Base-by-base conservation (phyloP, 768 basidiomycete species). In the Termitomyces heimii region DNA sequence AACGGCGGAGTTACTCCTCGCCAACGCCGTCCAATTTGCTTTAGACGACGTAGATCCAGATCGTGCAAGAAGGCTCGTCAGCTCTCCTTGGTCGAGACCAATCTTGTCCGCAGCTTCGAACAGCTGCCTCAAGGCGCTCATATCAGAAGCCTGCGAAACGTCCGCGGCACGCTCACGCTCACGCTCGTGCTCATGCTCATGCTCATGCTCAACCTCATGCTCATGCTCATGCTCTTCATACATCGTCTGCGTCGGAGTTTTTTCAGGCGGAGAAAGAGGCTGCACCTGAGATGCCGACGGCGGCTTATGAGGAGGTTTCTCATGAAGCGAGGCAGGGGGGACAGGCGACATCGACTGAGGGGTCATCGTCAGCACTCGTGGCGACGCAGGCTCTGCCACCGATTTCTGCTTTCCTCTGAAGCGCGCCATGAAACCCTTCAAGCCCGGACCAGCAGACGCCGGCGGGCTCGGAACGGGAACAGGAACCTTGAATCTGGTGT, bases 401-500 rank as follows among this genome's bases (percentile, higher is more conserved):
- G 75, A 67, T 54, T 75, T 75, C 58, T 77, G 79, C 60, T 78
- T 80, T 34, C 72, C 70, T 37, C 88, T 80, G 67, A 92, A 89
- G 31, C 88, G 83, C 29, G 89, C 82, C 82, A 93, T 91, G 69
- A 93, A 86, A 14, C 89, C 86, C 68, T 83, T 89, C 26, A 92
- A 65, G 22, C 89, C 86, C 34, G 90, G 90, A 20, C 84, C 78
- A 28, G 87, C 81, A 22, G 86, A 83, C 4, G 88, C 81, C 62
- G 87, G 84, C n/a, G 87, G 86, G 58, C 80, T 82, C 2, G 82
- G 70, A 31, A 81, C 68, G 20, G 82, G 70, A 31, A 81, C 68
- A 20, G 82, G 70, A 3, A 81, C 76, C 66, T 83, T 87, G 58
- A 80, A 78, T 61, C 82, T 72, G 18, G 73, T 63, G 49, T 89